Conservation (phyloP, 331 rosid genomes). For the Phaseolus coccineus region DNA sequence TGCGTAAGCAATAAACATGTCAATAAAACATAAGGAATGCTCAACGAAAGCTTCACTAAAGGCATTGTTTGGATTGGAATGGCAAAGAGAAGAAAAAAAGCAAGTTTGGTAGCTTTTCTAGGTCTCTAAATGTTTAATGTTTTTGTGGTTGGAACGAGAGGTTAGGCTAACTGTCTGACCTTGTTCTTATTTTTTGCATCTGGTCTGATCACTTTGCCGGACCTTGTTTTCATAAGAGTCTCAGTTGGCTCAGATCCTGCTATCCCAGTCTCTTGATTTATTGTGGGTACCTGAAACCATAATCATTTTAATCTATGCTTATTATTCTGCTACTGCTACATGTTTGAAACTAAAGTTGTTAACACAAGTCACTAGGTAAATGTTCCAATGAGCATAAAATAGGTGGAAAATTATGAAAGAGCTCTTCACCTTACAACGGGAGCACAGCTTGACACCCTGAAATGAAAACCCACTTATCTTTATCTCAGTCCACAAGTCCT, state of each 20-base stretch:
- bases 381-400: conserved; percentile 20
- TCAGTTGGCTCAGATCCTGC: conserved; percentile 67
- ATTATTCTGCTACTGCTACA: not conserved
- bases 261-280: conserved; percentile 76
- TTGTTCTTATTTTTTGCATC: conserved; percentile 60
- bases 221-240: conserved; percentile 65
- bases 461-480: conserved; percentile 64
- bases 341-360: conserved; percentile 25
- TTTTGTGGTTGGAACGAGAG: no score
- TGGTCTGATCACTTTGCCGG: conserved; percentile 75
- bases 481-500: conserved; percentile 87
- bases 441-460: conserved; percentile 81
- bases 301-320: conserved; percentile 30
- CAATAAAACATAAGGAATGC: conserved; percentile 10
- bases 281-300: conserved; percentile 68
- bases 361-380: conserved; percentile 10
- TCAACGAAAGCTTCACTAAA: conserved; percentile 16
- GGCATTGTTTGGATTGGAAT: no score
- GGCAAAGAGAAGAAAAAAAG: no score
- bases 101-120: no score
- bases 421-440: conserved; percentile 86
- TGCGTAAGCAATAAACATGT: conserved; percentile 48
- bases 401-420: conserved; percentile 20
- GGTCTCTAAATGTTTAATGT: no score
- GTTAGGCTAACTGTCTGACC: conserved; percentile 53